Percentiles rank a stretch among this genome's conserved stretches.
phyloP scores from a whole-genome alignment of 1,139 yeast species.

The Kodamaea sp. region DNA sequence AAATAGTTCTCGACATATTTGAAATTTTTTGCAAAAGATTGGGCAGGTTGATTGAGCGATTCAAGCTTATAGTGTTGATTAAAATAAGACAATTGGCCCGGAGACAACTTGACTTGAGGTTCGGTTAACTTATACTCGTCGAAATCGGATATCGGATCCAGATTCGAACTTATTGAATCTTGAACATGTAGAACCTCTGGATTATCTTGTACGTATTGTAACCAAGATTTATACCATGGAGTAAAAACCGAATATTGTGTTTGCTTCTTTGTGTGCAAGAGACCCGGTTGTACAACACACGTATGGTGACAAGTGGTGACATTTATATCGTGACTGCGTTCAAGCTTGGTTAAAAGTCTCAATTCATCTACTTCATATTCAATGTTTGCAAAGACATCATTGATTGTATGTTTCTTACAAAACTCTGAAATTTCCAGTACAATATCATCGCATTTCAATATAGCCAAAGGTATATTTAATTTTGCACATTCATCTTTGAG shows the following conservation, averaged over 20 bases:
- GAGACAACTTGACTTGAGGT: background rate
- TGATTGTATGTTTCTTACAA: constrained; percentile 21
- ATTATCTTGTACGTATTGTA: constrained; percentile 19
- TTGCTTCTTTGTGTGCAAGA: constrained; percentile 40
- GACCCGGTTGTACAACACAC: constrained; percentile 46
- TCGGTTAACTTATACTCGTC: background rate
- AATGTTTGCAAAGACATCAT: constrained; percentile 39
- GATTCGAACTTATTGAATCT: background rate
- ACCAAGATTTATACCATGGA: constrained; percentile 53
- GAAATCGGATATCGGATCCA: too few relatives aligned
- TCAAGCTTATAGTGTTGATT: constrained; percentile 31
- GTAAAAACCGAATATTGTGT: constrained; percentile 50
- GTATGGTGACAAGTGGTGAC: constrained; percentile 41
- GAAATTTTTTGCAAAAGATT: constrained; percentile 24
- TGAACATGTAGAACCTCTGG: constrained; percentile 2
- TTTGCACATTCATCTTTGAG: constrained; percentile 27
- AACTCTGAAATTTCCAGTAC: constrained; percentile 21
- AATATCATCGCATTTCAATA: constrained; percentile 23
- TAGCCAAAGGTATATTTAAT: constrained; percentile 39
- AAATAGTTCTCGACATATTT: constrained; percentile 17
- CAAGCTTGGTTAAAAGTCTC: constrained; percentile 28
- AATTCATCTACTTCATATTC: constrained; percentile 54
- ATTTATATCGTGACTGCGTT: constrained; percentile 15
- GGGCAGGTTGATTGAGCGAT: constrained; percentile 32
- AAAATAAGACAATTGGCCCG: constrained; percentile 12